Evolutionary conservation across 73 alveolate species (phyloP).

Genomic region (Paramecium pentaurelia): DNA sequence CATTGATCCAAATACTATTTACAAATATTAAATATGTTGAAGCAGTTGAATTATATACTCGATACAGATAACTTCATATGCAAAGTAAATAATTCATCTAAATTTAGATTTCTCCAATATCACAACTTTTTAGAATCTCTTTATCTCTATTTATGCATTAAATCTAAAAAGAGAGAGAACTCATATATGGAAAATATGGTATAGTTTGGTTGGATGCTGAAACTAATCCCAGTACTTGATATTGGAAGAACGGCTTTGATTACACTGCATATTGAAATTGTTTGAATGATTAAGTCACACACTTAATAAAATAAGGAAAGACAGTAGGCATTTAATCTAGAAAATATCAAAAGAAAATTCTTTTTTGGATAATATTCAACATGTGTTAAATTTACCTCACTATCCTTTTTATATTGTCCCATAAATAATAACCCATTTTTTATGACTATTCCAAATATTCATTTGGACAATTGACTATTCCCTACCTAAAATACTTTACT

Average conservation of each 20-base stretch:
- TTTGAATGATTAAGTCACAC: constrained; percentile 48
- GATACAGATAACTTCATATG: too few relatives aligned
- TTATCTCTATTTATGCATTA: constrained; percentile 25
- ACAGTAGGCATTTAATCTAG: constrained; percentile 67
- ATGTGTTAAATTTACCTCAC: constrained; percentile 56
- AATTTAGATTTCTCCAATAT: neutral
- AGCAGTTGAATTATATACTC: neutral
- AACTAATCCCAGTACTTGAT: constrained; percentile 66
- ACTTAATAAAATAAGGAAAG: constrained; percentile 54
- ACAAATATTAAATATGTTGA: constrained; percentile 61
- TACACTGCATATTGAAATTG: constrained; percentile 63
- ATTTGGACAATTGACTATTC: constrained; percentile 72
- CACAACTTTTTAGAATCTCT: constrained; percentile 52
- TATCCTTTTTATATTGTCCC: neutral
- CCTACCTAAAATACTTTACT: constrained; percentile 61
- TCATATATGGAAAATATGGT: constrained; percentile 39
- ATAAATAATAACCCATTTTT: constrained; percentile 29
- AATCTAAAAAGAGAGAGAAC: neutral
- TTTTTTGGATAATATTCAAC: constrained; percentile 68
- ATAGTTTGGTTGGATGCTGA: constrained; percentile 75
- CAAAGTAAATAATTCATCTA: neutral
- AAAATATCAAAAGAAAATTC: constrained; percentile 65
- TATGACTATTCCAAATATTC: constrained; percentile 56
- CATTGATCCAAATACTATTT: constrained; percentile 65
- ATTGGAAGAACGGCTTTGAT: constrained; percentile 55